Percentiles rank a stretch among this genome's conserved stretches.
Evolutionary conservation across 2,329 filamentous ascomycete genomes (phyloP).

Genomic region (Claviceps maximensis): DNA sequence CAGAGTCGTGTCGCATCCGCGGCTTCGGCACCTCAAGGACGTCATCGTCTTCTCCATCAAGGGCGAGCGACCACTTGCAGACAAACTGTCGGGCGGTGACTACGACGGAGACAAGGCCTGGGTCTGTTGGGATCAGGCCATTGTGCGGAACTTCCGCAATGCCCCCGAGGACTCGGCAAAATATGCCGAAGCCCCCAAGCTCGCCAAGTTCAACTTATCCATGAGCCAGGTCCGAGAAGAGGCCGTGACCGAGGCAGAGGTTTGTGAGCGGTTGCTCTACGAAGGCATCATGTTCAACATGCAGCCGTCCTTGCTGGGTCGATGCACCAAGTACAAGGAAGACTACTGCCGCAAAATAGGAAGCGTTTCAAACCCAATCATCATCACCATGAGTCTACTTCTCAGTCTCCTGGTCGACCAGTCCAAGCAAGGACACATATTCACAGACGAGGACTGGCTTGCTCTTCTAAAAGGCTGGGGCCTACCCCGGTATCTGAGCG

Average conservation of each 20-base stretch:
- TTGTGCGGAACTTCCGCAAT: conserved; percentile 56
- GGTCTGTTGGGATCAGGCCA: conserved; percentile 57
- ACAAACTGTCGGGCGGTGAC: conserved; percentile 63
- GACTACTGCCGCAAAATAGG: conserved; percentile 45
- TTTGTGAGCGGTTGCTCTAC: conserved; percentile 32
- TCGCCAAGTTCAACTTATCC: not conserved
- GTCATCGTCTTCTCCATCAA: conserved; percentile 63
- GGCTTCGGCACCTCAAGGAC: conserved; percentile 57
- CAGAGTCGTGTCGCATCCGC: conserved; percentile 40
- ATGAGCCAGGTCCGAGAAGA: not conserved
- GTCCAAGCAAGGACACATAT: conserved; percentile 39
- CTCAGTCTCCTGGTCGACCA: conserved; percentile 44
- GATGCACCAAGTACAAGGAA: conserved; percentile 52
- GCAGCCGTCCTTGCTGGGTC: conserved; percentile 44
- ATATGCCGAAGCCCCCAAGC: conserved; percentile 31
- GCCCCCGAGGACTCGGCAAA: conserved; percentile 19
- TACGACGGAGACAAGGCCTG: conserved; percentile 72
- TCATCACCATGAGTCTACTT: conserved; percentile 36
- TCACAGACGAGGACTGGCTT: conserved; percentile 29
- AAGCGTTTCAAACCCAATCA: conserved; percentile 30
- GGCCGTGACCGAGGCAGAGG: not conserved
- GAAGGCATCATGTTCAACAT: conserved; percentile 46
- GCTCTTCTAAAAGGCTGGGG: conserved; percentile 17
- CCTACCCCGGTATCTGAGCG: conserved; percentile 6
- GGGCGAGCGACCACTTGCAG: conserved; percentile 50